A percentile compares a stretch with the other conserved stretches of the same genome.
These are phyloP conservation scores for Prunus mira DNA, from an alignment of 306 rosid genomes.

Conservation along the genomic window DNA sequence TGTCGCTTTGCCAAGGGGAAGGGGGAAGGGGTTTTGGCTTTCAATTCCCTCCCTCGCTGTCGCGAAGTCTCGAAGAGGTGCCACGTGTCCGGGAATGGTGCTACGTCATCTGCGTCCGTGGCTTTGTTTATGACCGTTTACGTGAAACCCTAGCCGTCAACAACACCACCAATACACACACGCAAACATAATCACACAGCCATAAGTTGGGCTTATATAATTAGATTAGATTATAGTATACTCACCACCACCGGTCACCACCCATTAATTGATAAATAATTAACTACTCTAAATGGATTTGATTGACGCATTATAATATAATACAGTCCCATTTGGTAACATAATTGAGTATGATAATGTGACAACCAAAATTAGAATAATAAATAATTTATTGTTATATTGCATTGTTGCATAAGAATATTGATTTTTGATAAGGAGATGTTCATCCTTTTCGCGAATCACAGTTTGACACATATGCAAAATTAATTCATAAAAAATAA, in stretches of 20 bases:
- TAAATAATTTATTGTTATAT: not conserved
- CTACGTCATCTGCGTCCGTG: constrained; percentile 39
- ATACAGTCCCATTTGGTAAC: not conserved
- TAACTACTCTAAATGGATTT: constrained; percentile 4
- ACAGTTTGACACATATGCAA: too few species aligned
- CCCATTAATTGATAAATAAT: constrained; percentile 7
- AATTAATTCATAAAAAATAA: too few species aligned
- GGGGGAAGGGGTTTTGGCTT: constrained; percentile 12
- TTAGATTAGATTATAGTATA: not conserved
- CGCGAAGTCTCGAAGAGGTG: constrained; percentile 13
- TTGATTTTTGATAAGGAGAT: not conserved
- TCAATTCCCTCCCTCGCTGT: constrained; percentile 30
- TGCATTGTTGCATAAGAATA: not conserved
- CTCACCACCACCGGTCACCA: constrained; percentile 5
- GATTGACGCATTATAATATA: not conserved
- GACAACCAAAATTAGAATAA: not conserved
- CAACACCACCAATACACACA: not conserved
- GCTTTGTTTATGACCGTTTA: constrained; percentile 19
- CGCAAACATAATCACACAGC: not conserved
- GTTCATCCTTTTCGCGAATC: rapidly evolving
- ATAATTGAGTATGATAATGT: not conserved
- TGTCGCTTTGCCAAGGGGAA: constrained; percentile 39
- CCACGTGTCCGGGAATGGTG: constrained; percentile 30
- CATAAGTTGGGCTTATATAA: not conserved
- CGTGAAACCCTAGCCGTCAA: constrained; percentile 14